Evolutionary conservation across 202 grass and related monocot genomes (phyloP).

Genomic region (Panicum hallii): DNA sequence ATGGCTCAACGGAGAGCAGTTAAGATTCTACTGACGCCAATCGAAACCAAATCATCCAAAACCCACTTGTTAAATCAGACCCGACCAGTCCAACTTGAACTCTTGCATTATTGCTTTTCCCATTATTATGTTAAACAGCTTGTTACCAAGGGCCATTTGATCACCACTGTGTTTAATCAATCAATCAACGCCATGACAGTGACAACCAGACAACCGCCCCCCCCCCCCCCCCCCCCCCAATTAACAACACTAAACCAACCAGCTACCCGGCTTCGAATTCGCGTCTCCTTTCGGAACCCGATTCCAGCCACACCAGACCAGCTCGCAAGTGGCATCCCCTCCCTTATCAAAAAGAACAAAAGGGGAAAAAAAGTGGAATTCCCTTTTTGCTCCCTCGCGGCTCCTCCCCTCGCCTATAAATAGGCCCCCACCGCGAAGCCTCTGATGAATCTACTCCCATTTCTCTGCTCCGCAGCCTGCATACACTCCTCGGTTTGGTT

Average conservation of each 20-base stretch:
- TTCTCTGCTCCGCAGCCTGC: conserved; percentile 26
- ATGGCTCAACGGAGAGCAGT: background rate
- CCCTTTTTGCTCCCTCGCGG: conserved; percentile 8
- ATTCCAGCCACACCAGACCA: conserved; percentile 26
- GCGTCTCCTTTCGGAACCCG: conserved; percentile 45
- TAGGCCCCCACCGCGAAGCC: conserved; percentile 24
- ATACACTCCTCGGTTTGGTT: background rate
- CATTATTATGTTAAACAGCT: background rate
- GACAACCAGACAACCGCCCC: background rate
- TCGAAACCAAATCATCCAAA: conserved; percentile 5
- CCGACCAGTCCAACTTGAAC: background rate
- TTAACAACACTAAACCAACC: background rate
- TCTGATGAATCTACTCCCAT: conserved; percentile 60
- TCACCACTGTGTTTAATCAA: background rate
- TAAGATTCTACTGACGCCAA: background rate
- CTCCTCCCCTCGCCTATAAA: conserved; percentile 61
- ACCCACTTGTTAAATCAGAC: background rate
- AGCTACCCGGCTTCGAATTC: conserved; percentile 31
- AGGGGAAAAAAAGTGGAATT: background rate
- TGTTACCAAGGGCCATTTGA: conserved; percentile 28
- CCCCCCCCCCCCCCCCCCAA: no score
- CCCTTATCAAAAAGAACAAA: background rate
- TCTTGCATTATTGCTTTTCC: background rate
- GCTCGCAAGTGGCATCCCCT: background rate
- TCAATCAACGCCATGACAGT: background rate